Conservation (phyloP, 768 basidiomycete species). For the Asterophora parasitica region DNA sequence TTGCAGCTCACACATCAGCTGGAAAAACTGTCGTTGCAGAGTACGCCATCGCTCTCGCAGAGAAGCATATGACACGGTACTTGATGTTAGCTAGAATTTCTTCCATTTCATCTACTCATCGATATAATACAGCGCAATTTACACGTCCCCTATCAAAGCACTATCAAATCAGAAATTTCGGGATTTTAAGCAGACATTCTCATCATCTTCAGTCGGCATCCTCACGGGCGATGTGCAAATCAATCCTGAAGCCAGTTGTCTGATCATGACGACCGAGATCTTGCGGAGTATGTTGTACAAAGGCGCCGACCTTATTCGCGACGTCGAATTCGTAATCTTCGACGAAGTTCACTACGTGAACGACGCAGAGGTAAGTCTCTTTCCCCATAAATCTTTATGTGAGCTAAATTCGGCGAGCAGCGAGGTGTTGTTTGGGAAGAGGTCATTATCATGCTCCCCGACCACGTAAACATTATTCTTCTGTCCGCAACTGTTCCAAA, state of each 20-base stretch:
- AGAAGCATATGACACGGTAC: constrained; percentile 98
- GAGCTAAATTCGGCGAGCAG: constrained; percentile 36
- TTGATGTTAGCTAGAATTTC: constrained; percentile 11
- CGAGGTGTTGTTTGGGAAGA: constrained; percentile 99
- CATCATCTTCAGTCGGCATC: constrained; percentile 87
- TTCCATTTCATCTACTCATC: constrained; percentile 13
- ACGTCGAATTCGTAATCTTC: constrained; percentile 99
- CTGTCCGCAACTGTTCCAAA: constrained; percentile 98
- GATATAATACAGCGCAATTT: constrained; percentile 72
- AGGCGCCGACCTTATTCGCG: constrained; percentile 95
- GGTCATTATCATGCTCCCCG: constrained; percentile 99
- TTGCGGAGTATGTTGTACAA: constrained; percentile 98
- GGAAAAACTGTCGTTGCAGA: constrained; percentile 99
- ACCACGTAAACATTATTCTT: constrained; percentile 96
- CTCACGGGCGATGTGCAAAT: constrained; percentile 99
- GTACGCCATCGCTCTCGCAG: constrained; percentile 95
- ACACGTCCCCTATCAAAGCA: constrained; percentile 98
- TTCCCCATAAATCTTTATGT: background rate
- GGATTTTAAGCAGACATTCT: constrained; percentile 97
- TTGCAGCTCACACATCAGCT: constrained; percentile 99
- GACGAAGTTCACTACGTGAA: constrained; percentile 99
- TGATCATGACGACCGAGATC: constrained; percentile 99
- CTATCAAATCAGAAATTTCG: constrained; percentile 98
- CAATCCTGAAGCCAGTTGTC: constrained; percentile 94
- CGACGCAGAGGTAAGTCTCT: constrained; percentile 78